Conservation (phyloP, 163 green algal species). For the Scenedesmus sp. region DNA sequence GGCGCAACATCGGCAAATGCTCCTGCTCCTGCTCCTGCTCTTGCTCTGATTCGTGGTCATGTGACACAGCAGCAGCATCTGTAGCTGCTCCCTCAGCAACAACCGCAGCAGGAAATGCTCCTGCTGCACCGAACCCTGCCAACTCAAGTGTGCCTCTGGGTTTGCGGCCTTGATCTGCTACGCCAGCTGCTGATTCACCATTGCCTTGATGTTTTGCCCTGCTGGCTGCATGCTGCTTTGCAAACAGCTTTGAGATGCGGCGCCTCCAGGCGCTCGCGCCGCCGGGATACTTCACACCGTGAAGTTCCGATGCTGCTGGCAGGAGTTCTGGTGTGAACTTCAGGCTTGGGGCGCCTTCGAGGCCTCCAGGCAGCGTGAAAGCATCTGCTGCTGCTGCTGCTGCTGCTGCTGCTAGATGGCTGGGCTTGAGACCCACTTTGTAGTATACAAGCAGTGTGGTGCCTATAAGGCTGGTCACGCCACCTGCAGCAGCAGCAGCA, state of each 20-base stretch:
- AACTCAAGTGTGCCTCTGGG: background rate
- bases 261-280: background rate
- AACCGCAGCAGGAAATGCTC: background rate
- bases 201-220: background rate
- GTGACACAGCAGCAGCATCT: background rate
- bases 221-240: background rate
- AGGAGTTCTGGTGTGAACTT: background rate
- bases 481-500: slow-evolving; percentile 8
- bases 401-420: background rate
- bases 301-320: background rate
- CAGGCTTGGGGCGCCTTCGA: background rate
- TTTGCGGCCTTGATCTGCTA: background rate
- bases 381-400: background rate
- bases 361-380: background rate
- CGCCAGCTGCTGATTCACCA: background rate
- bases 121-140: background rate
- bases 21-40: background rate
- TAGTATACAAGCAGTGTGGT: background rate
- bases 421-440: background rate
- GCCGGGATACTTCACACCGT: background rate
- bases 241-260: background rate
- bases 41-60: background rate
- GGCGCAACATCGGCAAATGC: background rate
- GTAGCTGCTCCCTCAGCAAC: too few species aligned
- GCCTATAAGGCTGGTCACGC: background rate